Base-by-base conservation (phyloP, 2,329 filamentous ascomycete species). In the Cephalotrichum gorgonifer region DNA sequence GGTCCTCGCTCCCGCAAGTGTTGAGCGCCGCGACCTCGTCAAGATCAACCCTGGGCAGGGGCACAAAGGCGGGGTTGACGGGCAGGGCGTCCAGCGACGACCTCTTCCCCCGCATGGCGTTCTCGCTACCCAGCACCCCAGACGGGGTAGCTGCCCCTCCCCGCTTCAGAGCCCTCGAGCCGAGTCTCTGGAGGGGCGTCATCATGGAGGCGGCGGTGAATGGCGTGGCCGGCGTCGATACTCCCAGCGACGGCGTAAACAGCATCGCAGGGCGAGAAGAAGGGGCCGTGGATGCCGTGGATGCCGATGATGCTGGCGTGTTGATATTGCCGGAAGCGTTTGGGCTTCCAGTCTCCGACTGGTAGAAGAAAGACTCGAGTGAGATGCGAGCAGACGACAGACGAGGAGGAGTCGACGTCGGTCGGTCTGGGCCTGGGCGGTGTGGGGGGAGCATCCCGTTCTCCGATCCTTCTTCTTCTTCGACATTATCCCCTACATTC, bases 151-250 rank as follows among this genome's bases (percentile, higher is more conserved):
- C 43, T 58, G 55, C n/a, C n/a, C n/a, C 20, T 50, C 52, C 53
- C 25, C 63, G 62, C 20, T 60, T 57, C 8, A 74, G 51, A 1
- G 76, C 76, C 51, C 65, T 67, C 28, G 65, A 66, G 15, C 74
- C 73, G 27, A 80, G 66, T 41, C 75, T 72, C 52, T 79, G 74
- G 4, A 80, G 62, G 3, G 76, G 75, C 0, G 76, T 79, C 55
- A 71, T 61, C 26, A 47, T 35, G 33, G 75, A 68, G 54, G 66
- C 60, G 22, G 64, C 61, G 26, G 71, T 73, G 2, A 69, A 70
- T 6, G 66, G 60, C 17, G 65, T 66, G 4, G 50, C 45, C 4
- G 50, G 53, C 11, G 52, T 51, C 11, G 65, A 62, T 17, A 60
- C 52, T 25, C 53, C 52, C 50, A 64, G 68, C 49, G 67, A 67